Evolutionary conservation across 176 grass and related monocot genomes (phyloP), one percentile per base, ranked within the genome.

Genomic region (Phoenix dactylifera): DNA sequence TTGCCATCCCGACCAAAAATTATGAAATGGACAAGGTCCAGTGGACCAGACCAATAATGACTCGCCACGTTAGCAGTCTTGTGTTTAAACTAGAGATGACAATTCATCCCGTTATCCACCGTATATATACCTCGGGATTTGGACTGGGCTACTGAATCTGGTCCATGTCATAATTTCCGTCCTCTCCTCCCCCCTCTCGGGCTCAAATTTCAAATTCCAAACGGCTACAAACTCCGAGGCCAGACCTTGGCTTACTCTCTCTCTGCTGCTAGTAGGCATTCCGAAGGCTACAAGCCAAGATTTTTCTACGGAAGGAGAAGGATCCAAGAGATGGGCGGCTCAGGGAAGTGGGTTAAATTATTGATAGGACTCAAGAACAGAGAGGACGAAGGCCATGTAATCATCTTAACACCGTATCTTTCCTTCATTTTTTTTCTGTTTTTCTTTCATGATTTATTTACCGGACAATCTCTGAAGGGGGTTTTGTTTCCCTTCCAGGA

Each of bases 341-440:
- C 93, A 51, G 82, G 84, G 67, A 93, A 93, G 63, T 98, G 93
- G 93, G 76, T 98, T 16, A 93, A 83, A 57, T 81, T 79, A 26
- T 79, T 98, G 48, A 78, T 98, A 26, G 79, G 87, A 51, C 87
- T 98, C 76, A 92, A 92, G 80, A 88, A 83, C 71, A 87, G 76
- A 9, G 87, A 85, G 48, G 77, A 76, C 51, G 82, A 89, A 4
- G 83, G 78, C 4, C 65, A 79, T 72, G 92, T 97, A 83, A 82
- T 59, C 35, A 56, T 9, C 1, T 5, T 1, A 59, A 52, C 62
- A 59, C 25, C 26, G 0, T 71, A 68, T 49, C 55, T 52, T 20
- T 6, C 12, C 23, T 48, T 16, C 7, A 10, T 18, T 26, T 3
- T 20, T 18, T 53, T 15, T 9, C 55, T 44, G 3, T 35, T 35